Evolutionary conservation across 495 filamentous ascomycete genomes (phyloP), one percentile per base, ranked within the genome.

Genomic region (Daldinia loculata): DNA sequence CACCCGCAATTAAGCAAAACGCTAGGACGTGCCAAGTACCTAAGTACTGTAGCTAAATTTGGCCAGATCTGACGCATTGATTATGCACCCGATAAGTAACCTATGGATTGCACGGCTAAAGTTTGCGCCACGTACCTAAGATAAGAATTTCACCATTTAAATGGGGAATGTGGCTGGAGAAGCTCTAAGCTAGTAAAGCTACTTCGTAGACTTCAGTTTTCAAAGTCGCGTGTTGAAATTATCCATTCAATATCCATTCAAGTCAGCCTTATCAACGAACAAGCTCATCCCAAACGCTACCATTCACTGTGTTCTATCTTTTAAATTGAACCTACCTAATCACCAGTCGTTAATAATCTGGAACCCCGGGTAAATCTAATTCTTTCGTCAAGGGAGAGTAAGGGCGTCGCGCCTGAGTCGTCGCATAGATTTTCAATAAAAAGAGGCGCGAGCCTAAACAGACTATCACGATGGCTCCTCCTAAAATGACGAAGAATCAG

Each of bases 401-500:
- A 24, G 61, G 56, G 26, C 52, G 26, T 45, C 51, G 41, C 24
- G 51, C 43, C 51, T 45, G 11, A 41, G n/a, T 56, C 30, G 24
- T 43, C 65, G 43, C 69, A 59, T 58, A 36, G 32, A 50, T 50
- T 56, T 59, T 56, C 30, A 58, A 50, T 26, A 15, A 62, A 56
- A 56, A 22, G 38, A 19, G 56, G 65, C 57, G 61, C 32, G 24
- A 50, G 59, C 41, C 60, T 19, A 30, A 66, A 29, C 50, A 26
- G 27, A 51, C 29, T 26, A 52, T 72, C 81, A 84, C 78, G 72
- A 87, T 86, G 86, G 85, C 84, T 61, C 74, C 79, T 55, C 75
- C 81, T 70, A 94, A 94, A 80, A 84, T 88, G 78, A 92, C 87
- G 76, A 96, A 94, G 81, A 95, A 96, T 74, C 91, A 94, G 79